These are phyloP conservation scores for Aspergillus carbonarius DNA, from an alignment of 2,329 filamentous ascomycete species.

Conservation along the genomic window DNA sequence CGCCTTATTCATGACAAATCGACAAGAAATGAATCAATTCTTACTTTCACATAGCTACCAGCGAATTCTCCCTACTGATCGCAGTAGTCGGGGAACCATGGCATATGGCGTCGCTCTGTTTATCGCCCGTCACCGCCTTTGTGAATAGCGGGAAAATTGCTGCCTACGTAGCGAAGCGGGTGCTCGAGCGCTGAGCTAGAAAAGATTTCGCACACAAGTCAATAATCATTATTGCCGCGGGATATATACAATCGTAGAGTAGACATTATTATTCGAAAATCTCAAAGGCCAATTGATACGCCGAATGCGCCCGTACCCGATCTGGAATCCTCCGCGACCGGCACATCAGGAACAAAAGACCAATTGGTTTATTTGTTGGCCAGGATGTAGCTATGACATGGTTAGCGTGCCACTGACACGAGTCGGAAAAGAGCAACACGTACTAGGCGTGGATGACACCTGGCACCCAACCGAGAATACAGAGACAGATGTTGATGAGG, in stretches of 20 bases:
- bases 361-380: slow-evolving; percentile 1
- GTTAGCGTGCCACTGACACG: neutral
- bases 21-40: neutral
- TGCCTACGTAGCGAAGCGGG: neutral
- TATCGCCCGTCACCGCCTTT: neutral
- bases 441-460: slow-evolving; percentile 8
- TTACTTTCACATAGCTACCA: neutral
- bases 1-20: neutral
- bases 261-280: neutral
- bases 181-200: neutral
- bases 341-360: neutral
- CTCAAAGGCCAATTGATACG: neutral
- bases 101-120: neutral
- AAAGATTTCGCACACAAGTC: neutral
- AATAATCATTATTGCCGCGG: neutral
- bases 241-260: neutral
- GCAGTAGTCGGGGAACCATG: no score
- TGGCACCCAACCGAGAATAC: slow-evolving; percentile 4
- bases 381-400: slow-evolving; percentile 1
- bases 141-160: neutral
- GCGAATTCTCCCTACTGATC: neutral
- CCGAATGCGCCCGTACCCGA: slow-evolving; percentile 1
- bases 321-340: neutral
- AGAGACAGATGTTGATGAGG: slow-evolving; percentile 6
- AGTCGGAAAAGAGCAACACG: neutral